Evolutionary conservation across 345 rosid species (phyloP), one percentile per base, ranked within the genome.

Genomic region (Heritiera littoralis): DNA sequence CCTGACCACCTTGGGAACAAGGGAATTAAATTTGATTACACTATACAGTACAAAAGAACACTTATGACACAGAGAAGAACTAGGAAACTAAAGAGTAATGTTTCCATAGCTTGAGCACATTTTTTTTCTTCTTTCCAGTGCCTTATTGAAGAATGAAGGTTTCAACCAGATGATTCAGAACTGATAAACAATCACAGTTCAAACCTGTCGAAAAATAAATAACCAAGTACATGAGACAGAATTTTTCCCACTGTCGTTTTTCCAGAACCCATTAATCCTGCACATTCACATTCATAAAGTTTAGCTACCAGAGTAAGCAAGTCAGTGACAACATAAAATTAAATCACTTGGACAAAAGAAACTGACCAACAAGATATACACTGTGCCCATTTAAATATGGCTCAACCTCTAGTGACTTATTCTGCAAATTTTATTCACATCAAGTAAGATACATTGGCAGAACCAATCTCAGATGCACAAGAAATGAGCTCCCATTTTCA

Each of bases 231-330:
- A 77, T 84, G 86, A 6, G 99, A 84, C 72, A 96, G 83, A 85
- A 94, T 75, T 88, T 92, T 90, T 51, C 99, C 99, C 58, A 92
- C 91, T 0, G 98, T 96, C 30, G 99, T 91, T 88, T 96, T 96
- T 76, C 99, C 99, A 11, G 97, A 96, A 54, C 98, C 99, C 99
- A 96, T 94, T 94, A 94, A 90, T 64, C 99, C 98, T 94, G 86
- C 81, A 86, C 38, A 66, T 32, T 64, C 75, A 66, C 64, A 38
- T 73, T 23, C 23, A 82, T 32, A 43, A 4, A 59, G 38, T 63
- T 81, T 77, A 81, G 51, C 43, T 14, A 60, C 69, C 28, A 32
- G 35, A 40, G 38, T 11, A 58, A 82, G 72, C 23, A 28, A 45
- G 32, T 52, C 46, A 80, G 43, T 58, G 69, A 56, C 66, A 11